Conservation (phyloP, 2,329 filamentous ascomycete genomes). For the Zopfia rhizophila region DNA sequence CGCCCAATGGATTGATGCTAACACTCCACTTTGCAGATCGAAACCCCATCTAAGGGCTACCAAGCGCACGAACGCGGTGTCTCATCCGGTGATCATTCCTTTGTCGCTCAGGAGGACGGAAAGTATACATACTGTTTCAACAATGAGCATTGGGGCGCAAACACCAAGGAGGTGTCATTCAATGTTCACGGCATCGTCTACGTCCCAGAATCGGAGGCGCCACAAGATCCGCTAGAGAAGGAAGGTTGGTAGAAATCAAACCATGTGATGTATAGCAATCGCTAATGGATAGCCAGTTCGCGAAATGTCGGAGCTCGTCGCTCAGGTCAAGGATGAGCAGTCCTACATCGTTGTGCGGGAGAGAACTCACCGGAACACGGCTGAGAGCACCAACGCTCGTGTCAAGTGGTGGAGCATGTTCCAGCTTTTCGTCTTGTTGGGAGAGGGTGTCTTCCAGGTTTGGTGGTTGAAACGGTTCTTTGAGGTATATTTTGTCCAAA, state of each 20-base stretch:
- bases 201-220: conserved; percentile 85
- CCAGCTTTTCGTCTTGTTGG: conserved; percentile 87
- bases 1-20: background rate
- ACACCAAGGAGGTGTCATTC: conserved; percentile 98
- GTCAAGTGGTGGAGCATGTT: conserved; percentile 99
- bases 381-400: conserved; percentile 95
- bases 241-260: conserved; percentile 71
- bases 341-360: conserved; percentile 95
- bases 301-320: conserved; percentile 82
- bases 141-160: conserved; percentile 97
- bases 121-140: conserved; percentile 98
- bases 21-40: conserved; percentile 65
- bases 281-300: conserved; percentile 68
- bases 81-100: conserved; percentile 92
- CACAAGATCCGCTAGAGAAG: conserved; percentile 86
- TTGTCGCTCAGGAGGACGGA: conserved; percentile 85
- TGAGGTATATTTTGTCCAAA: conserved; percentile 65
- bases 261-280: background rate
- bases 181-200: conserved; percentile 99
- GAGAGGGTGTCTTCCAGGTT: conserved; percentile 96
- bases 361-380: conserved; percentile 96
- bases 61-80: conserved; percentile 82
- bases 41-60: conserved; percentile 79
- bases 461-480: conserved; percentile 99
- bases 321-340: conserved; percentile 97